Base-by-base conservation (phyloP, 306 rosid species). In the Sesbania bispinosa region DNA sequence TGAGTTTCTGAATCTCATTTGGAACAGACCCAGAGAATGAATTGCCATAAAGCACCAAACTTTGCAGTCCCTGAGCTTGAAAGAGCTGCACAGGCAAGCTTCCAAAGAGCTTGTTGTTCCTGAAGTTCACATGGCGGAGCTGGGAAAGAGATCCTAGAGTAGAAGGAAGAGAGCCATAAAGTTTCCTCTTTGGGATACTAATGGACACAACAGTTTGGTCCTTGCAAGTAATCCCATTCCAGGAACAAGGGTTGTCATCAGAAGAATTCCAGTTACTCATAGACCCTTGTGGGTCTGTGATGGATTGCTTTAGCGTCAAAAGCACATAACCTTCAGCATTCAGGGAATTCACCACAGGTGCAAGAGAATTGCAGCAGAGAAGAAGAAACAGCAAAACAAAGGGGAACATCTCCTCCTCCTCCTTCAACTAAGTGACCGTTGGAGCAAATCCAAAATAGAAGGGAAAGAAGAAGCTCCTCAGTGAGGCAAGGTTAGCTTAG, bases 31-130 rank as follows among this genome's bases (percentile, higher is more conserved):
- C 99, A 77, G 97, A 91, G 27, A 94, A 71, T 54, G 87, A 89
- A 88, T 94, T 94, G 4, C 96, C 99, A 81, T 87, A 91, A 80
- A 94, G 93, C 53, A 91, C 97, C 82, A 94, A 85, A 64, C 99
- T 91, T 78, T 94, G 99, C 0, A 94, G 77, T 71, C 97, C 97
- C 80, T 45, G 82, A 38, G 95, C 96, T 74, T 69, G 59, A 47
- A 91, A 89, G 16, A 94, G 93, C 82, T 88, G 76, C 14, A 55
- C 0, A 47, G 99, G 99, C 77, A 94, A 85, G 54, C 32, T 47
- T 16, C 99, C 97, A 54, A 73, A 76, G 18, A 94, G 81, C 59
- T 73, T 69, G 65, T 94, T 94, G 86, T 78, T 94, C 80, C 99
- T 91, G 43, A 94, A 80, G 80, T 94, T 94, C 14, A 91, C 62